Evolutionary conservation across 2,329 filamentous ascomycete species (phyloP).

Genomic region (Whalleya microplaca): DNA sequence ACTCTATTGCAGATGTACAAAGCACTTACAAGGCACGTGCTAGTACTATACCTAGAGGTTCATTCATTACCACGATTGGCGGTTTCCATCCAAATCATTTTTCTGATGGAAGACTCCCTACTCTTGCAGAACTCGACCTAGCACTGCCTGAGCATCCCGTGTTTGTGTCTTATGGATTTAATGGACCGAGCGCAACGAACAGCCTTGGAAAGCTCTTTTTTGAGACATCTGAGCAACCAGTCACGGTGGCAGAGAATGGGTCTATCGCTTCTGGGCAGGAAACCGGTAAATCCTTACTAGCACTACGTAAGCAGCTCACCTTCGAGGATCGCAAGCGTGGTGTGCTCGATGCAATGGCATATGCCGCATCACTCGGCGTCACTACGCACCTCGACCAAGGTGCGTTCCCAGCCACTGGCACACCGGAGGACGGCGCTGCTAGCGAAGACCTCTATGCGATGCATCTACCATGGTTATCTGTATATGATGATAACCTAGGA

Average conservation of each 20-base stretch:
- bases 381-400: conserved; percentile 37
- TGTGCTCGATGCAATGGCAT: conserved; percentile 32
- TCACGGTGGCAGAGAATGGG: conserved; percentile 22
- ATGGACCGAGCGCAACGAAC: conserved; percentile 32
- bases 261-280: conserved; percentile 27
- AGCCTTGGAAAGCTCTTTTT: conserved; percentile 30
- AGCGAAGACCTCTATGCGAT: conserved; percentile 33
- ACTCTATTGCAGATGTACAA: conserved; percentile 32
- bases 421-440: conserved; percentile 30
- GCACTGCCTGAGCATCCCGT: conserved; percentile 29
- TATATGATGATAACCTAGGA: conserved; percentile 23
- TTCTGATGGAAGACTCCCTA: conserved; percentile 31
- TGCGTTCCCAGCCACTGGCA: conserved; percentile 31
- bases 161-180: conserved; percentile 30
- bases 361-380: conserved; percentile 32
- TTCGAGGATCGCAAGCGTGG: conserved; percentile 30
- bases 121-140: conserved; percentile 32
- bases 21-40: conserved; percentile 20
- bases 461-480: conserved; percentile 32
- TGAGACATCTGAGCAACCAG: conserved; percentile 11
- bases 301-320: conserved; percentile 26
- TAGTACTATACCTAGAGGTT: conserved; percentile 14
- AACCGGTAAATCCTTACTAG: conserved; percentile 32
- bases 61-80: conserved; percentile 36
- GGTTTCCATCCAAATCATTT: conserved; percentile 36